Conservation (phyloP, 768 basidiomycete genomes). For the Pholiota conissans region DNA sequence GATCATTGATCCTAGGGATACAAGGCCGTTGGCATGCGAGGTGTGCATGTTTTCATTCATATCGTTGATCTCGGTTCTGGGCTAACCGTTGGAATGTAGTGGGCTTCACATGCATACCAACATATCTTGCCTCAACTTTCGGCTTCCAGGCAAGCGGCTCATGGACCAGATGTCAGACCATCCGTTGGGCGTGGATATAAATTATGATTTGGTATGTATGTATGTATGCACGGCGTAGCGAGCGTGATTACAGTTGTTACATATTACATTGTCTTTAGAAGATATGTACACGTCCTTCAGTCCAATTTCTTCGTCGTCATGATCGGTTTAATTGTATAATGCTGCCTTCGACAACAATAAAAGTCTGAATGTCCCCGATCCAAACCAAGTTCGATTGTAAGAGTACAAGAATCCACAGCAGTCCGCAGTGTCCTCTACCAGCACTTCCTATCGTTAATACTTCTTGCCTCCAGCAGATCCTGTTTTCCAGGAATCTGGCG, state of each 20-base stretch:
- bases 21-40: slow-evolving; percentile 35
- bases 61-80: neutral
- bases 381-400: too few species aligned
- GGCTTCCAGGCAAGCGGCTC: slow-evolving; percentile 24
- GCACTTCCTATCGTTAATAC: neutral
- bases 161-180: slow-evolving; percentile 29
- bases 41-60: slow-evolving; percentile 19
- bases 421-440: neutral
- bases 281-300: too few species aligned
- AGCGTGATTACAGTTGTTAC: too few species aligned
- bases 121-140: slow-evolving; percentile 34
- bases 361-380: too few species aligned
- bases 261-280: too few species aligned
- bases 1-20: slow-evolving; percentile 41
- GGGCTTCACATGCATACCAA: slow-evolving; percentile 33
- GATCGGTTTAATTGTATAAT: too few species aligned
- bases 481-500: slow-evolving; percentile 21
- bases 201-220: slow-evolving; percentile 12
- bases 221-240: too few species aligned
- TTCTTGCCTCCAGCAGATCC: slow-evolving; percentile 6
- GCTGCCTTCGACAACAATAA: too few species aligned
- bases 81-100: slow-evolving; percentile 21
- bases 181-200: slow-evolving; percentile 30
- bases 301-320: too few species aligned
- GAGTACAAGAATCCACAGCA: neutral